Conservation (phyloP, 202 grass and related monocot genomes). For the Schoenoplectus tabernaemontani region DNA sequence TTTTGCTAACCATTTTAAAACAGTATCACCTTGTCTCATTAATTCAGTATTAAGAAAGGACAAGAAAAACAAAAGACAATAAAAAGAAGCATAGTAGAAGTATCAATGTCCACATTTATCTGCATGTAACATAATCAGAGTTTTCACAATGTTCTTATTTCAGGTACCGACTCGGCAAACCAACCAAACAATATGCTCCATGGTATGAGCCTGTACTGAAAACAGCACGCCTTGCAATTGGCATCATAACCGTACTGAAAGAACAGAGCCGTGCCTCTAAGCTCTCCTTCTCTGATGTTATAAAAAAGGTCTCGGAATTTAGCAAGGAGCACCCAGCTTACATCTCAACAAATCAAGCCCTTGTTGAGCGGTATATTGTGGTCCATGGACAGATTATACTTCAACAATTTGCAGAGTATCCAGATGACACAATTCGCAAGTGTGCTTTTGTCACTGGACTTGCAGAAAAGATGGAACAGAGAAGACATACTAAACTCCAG, state of each 20-base stretch:
- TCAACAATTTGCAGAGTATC: conserved; percentile 97
- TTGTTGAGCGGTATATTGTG: conserved; percentile 89
- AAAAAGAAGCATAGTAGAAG: background rate
- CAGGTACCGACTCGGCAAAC: conserved; percentile 91
- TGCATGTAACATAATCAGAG: background rate
- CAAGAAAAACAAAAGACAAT: background rate
- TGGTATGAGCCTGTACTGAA: conserved; percentile 87
- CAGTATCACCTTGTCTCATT: background rate
- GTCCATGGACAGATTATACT: conserved; percentile 97
- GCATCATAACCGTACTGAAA: conserved; percentile 84
- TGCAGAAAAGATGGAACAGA: conserved; percentile 77
- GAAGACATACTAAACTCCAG: conserved; percentile 74
- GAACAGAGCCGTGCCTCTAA: conserved; percentile 89
- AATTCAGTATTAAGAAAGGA: background rate
- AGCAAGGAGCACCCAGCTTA: conserved; percentile 49
- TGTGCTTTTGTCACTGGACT: conserved; percentile 89
- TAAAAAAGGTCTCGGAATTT: conserved; percentile 83
- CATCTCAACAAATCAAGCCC: conserved; percentile 55
- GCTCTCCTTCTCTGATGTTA: conserved; percentile 81
- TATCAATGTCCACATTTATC: background rate
- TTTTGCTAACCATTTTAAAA: background rate
- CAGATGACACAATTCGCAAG: conserved; percentile 76
- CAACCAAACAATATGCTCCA: conserved; percentile 81
- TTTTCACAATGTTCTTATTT: conserved; percentile 30
- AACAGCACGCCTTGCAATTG: conserved; percentile 80